A percentile compares a stretch with the other conserved stretches of the same genome.
phyloP scores from a whole-genome alignment of 441 rosid genomes.

The Adansonia madagascariensis region DNA sequence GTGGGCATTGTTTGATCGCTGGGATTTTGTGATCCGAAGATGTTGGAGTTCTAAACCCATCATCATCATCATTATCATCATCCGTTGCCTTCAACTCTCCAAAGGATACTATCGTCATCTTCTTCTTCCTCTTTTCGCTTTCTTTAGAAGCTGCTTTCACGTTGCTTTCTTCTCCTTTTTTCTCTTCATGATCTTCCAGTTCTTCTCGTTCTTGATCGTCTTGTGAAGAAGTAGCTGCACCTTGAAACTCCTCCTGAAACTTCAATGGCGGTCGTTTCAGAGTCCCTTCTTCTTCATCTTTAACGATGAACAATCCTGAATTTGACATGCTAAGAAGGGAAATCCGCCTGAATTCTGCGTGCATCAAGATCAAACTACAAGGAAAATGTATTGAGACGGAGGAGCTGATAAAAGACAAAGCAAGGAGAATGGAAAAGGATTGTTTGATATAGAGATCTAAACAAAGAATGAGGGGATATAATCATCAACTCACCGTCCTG shows the following conservation, averaged over 20 bases:
- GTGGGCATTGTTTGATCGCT: slow-evolving; percentile 53
- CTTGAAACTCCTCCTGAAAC: slow-evolving; percentile 21
- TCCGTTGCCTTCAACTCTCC: slow-evolving; percentile 13
- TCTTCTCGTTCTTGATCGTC: not conserved
- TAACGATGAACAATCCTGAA: slow-evolving; percentile 18
- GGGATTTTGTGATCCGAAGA: slow-evolving; percentile 64
- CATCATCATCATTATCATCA: slow-evolving; percentile 12
- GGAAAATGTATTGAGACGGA: not conserved
- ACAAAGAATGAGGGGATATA: slow-evolving; percentile 16
- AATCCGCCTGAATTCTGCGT: not conserved
- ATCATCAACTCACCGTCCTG: slow-evolving; percentile 19
- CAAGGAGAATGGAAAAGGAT: not conserved
- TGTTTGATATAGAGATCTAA: slow-evolving; percentile 17
- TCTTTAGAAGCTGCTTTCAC: not conserved
- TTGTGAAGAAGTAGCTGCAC: not conserved
- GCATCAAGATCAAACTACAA: slow-evolving; percentile 7
- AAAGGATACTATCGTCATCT: not conserved
- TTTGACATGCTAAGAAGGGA: slow-evolving; percentile 18
- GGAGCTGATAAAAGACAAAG: not conserved
- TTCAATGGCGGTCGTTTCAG: slow-evolving; percentile 21
- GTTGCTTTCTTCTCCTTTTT: not conserved
- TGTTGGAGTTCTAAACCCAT: slow-evolving; percentile 75
- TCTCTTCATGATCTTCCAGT: not conserved
- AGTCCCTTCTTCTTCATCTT: slow-evolving; percentile 37
- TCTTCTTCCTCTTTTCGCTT: not conserved